A percentile compares a stretch with the other conserved stretches of the same genome.
These are phyloP conservation scores for Dissophora globulifera DNA, from an alignment of 192 early-diverging fungal species.

Conservation along the genomic window DNA sequence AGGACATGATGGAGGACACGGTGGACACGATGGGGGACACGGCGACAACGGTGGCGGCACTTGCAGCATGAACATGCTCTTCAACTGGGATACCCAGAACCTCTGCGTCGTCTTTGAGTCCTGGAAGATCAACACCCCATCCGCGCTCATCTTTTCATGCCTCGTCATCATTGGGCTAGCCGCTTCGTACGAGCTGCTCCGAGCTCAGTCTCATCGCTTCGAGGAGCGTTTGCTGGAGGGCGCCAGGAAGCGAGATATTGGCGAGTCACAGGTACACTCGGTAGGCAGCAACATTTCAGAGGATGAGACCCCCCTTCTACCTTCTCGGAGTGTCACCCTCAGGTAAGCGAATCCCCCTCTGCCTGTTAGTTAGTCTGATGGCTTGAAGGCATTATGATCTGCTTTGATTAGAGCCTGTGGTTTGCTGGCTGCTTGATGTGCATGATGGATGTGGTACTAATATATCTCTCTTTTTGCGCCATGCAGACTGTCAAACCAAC, in stretches of 20 bases:
- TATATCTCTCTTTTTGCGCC: slow-evolving; percentile 17
- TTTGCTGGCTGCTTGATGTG: too few relatives aligned
- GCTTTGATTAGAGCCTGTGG: too few relatives aligned
- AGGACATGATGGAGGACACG: slow-evolving; percentile 18
- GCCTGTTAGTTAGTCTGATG: too few relatives aligned
- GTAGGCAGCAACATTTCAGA: slow-evolving; percentile 8
- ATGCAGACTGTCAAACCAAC: slow-evolving; percentile 52
- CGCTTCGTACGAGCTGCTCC: slow-evolving; percentile 61
- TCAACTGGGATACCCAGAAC: slow-evolving; percentile 81
- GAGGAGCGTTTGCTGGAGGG: slow-evolving; percentile 52
- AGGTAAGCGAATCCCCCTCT: too few relatives aligned
- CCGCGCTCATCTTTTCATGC: slow-evolving; percentile 69
- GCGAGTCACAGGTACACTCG: slow-evolving; percentile 7
- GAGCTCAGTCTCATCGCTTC: slow-evolving; percentile 38
- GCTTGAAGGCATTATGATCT: too few relatives aligned
- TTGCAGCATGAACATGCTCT: slow-evolving; percentile 70
- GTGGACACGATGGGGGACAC: slow-evolving; percentile 15
- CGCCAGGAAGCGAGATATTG: slow-evolving; percentile 23
- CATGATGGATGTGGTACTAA: too few relatives aligned
- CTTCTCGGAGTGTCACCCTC: slow-evolving; percentile 7
- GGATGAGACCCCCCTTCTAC: slow-evolving; percentile 34
- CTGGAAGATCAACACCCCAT: slow-evolving; percentile 72
- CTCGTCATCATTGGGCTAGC: slow-evolving; percentile 61
- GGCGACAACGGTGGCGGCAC: slow-evolving; percentile 7
- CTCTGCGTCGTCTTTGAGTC: slow-evolving; percentile 82